Conservation (phyloP, 2,329 filamentous ascomycete genomes). For the Epichloe gansuensis region DNA sequence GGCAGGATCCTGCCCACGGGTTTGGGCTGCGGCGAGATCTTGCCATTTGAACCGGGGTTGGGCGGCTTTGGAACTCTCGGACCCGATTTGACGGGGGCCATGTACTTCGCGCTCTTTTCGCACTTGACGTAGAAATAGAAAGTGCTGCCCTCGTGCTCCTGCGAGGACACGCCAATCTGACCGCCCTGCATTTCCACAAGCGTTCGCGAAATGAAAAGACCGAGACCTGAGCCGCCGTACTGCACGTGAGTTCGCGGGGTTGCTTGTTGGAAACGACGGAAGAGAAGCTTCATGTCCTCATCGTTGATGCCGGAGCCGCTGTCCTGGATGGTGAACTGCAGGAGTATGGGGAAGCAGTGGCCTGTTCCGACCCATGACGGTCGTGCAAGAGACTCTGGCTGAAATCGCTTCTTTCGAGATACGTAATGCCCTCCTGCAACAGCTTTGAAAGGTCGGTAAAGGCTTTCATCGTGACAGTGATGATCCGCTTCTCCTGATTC, state of each 20-base stretch:
- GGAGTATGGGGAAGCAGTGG: neutral
- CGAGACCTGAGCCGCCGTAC: constrained; percentile 57
- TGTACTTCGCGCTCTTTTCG: neutral
- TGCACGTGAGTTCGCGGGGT: constrained; percentile 57
- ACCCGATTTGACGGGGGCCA: neutral
- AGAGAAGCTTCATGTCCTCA: constrained; percentile 53
- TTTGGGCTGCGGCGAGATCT: neutral
- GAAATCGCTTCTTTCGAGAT: constrained; percentile 32
- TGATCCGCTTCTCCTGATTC: constrained; percentile 43
- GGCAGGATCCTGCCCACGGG: neutral
- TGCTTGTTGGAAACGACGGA: constrained; percentile 56
- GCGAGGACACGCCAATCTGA: constrained; percentile 53
- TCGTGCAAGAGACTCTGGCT: constrained; percentile 1
- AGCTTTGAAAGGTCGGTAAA: constrained; percentile 37
- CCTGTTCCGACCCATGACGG: constrained; percentile 25
- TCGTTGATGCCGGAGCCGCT: constrained; percentile 53
- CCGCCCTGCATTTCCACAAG: constrained; percentile 66
- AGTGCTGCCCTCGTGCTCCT: constrained; percentile 5
- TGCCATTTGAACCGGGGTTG: neutral
- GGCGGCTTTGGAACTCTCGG: neutral
- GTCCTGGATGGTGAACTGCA: constrained; percentile 60
- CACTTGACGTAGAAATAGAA: constrained; percentile 6
- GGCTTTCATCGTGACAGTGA: constrained; percentile 53
- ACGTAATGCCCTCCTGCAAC: constrained; percentile 27
- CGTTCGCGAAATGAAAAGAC: constrained; percentile 64